Conservation (phyloP, 768 basidiomycete genomes). For the Boletus fagicola region DNA sequence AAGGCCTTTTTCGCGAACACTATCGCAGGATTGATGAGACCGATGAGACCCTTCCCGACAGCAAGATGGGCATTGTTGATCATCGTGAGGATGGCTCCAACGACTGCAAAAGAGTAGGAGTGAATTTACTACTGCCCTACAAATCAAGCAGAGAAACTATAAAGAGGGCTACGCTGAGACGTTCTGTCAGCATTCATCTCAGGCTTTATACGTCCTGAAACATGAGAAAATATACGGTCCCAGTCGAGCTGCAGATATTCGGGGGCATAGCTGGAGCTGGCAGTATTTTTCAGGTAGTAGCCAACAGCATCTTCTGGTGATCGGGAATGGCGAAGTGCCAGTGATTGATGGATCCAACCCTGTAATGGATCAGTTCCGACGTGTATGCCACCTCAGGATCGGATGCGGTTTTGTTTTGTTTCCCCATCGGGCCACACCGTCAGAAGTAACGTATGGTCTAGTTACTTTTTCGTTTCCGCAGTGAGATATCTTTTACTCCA, state of each 20-base stretch:
- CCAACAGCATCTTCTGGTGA: too few relatives aligned
- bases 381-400: constrained; percentile 43
- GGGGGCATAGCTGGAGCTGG: too few relatives aligned
- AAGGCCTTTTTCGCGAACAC: background rate
- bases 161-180: background rate
- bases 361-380: too few relatives aligned
- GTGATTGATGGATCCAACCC: too few relatives aligned
- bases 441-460: constrained; percentile 46
- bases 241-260: constrained; percentile 27
- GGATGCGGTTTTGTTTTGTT: constrained; percentile 30
- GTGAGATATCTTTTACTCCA: too few relatives aligned
- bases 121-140: background rate
- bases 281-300: too few relatives aligned
- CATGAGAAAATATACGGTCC: background rate
- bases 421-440: constrained; percentile 45
- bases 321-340: too few relatives aligned
- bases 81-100: background rate
- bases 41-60: background rate
- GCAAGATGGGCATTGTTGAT: background rate
- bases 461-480: too few relatives aligned
- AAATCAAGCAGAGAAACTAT: background rate
- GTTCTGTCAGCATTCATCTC: background rate
- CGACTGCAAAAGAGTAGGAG: background rate
- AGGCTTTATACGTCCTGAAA: background rate
- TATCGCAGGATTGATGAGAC: background rate